Evolutionary conservation across 2,329 filamentous ascomycete species (phyloP).

Genomic region (Apiospora aurea): DNA sequence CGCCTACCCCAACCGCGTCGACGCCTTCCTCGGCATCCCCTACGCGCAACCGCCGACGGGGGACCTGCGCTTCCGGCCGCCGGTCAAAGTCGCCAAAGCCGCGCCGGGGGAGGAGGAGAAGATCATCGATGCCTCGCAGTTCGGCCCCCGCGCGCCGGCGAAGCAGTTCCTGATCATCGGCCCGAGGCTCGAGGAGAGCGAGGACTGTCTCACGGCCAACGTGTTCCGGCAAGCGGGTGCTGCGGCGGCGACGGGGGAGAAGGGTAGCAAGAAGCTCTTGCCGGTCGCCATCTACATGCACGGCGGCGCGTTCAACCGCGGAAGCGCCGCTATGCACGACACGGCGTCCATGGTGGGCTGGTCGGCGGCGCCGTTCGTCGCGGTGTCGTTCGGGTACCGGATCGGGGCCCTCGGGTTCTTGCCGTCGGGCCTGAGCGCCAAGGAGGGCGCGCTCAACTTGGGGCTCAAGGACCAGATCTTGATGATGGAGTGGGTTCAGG

Average conservation of each 20-base stretch:
- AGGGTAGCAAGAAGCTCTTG: constrained; percentile 28
- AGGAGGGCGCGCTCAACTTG: constrained; percentile 63
- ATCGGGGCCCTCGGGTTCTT: constrained; percentile 68
- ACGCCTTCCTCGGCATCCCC: constrained; percentile 56
- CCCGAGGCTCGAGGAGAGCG: constrained; percentile 33
- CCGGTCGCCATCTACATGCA: constrained; percentile 52
- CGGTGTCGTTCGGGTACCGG: constrained; percentile 58
- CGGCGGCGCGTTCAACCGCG: constrained; percentile 55
- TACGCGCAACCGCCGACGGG: constrained; percentile 56
- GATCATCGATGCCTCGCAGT: constrained; percentile 34
- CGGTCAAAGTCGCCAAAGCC: constrained; percentile 40
- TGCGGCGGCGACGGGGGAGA: not conserved
- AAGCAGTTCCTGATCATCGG: constrained; percentile 32
- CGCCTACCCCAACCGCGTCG: constrained; percentile 37
- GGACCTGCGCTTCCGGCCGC: constrained; percentile 52
- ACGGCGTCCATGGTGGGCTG: constrained; percentile 60
- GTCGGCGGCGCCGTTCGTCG: constrained; percentile 52
- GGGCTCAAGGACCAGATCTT: constrained; percentile 61
- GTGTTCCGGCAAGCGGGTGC: constrained; percentile 34
- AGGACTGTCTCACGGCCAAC: constrained; percentile 39
- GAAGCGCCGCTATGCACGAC: constrained; percentile 51
- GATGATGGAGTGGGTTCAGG: constrained; percentile 60
- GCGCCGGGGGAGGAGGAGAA: constrained; percentile 32
- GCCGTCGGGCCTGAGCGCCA: constrained; percentile 54
- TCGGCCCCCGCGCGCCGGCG: constrained; percentile 35